These are phyloP conservation scores for Fusarium sp. DNA, from an alignment of 2,329 filamentous ascomycete genomes.

Conservation along the genomic window DNA sequence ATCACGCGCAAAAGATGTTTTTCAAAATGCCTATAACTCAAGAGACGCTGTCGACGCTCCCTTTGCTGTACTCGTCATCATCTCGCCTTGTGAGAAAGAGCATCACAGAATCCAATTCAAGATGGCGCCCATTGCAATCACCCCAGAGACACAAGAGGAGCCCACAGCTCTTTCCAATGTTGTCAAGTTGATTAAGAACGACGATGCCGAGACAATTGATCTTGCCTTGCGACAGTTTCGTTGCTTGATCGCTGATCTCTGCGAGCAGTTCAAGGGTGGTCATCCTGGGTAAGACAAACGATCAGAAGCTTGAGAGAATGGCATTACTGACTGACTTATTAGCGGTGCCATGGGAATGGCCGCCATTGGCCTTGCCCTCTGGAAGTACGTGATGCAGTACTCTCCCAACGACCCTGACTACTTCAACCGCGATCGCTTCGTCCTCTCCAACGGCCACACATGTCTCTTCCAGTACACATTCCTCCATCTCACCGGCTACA, in stretches of 20 bases:
- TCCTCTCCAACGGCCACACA: conserved; percentile 70
- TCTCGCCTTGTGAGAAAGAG: background rate
- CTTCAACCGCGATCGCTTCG: conserved; percentile 72
- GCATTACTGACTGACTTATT: background rate
- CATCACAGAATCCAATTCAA: background rate
- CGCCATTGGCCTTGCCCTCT: conserved; percentile 68
- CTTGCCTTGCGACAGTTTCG: conserved; percentile 70
- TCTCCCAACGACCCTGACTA: conserved; percentile 64
- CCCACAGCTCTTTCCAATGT: conserved; percentile 29
- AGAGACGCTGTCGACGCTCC: background rate
- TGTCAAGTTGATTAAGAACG: conserved; percentile 42
- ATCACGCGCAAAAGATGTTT: conserved; percentile 19
- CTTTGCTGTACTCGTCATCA: background rate
- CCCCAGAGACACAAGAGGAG: conserved; percentile 31
- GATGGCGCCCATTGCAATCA: conserved; percentile 43
- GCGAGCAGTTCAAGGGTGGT: conserved; percentile 75
- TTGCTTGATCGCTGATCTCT: conserved; percentile 73
- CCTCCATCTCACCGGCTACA: conserved; percentile 64
- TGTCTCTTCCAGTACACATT: conserved; percentile 66
- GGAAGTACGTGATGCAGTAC: conserved; percentile 72
- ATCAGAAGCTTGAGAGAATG: background rate
- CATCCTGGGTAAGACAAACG: conserved; percentile 68
- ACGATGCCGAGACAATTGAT: conserved; percentile 50
- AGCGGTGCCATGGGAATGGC: conserved; percentile 68
- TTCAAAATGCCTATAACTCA: conserved; percentile 13